These are phyloP conservation scores for Suillus weaverae DNA, from an alignment of 768 basidiomycete genomes.

Conservation along the genomic window DNA sequence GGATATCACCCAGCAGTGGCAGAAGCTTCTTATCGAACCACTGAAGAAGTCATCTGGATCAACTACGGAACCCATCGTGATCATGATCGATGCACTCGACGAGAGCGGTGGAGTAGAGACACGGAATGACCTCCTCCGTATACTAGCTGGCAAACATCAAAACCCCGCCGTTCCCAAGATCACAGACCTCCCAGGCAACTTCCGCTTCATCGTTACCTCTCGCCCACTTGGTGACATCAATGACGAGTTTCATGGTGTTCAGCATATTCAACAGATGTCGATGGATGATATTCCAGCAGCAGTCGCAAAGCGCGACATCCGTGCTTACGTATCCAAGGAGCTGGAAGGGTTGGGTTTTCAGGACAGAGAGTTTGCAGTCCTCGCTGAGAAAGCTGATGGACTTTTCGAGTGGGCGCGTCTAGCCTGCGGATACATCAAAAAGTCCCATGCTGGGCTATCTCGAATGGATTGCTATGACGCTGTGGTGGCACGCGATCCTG, in stretches of 20 bases:
- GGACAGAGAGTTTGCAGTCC: not conserved
- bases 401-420: conserved; percentile 9
- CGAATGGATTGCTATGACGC: not conserved
- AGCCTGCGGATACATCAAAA: conserved; percentile 11
- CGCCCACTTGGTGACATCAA: too few species aligned
- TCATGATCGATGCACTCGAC: conserved; percentile 28
- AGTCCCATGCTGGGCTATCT: not conserved
- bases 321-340: not conserved
- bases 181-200: too few species aligned
- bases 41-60: conserved; percentile 5
- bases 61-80: conserved; percentile 19
- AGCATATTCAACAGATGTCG: not conserved
- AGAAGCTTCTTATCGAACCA: conserved; percentile 19
- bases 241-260: too few species aligned
- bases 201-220: too few species aligned
- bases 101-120: conserved; percentile 6
- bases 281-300: conserved; percentile 3
- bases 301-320: conserved; percentile 4
- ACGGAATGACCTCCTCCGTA: too few species aligned
- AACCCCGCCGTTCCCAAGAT: too few species aligned
- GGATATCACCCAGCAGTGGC: conserved; percentile 12
- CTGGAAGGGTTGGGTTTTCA: not conserved
- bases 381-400: conserved; percentile 2
- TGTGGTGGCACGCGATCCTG: not conserved
- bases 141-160: too few species aligned